Evolutionary conservation across 2,329 filamentous ascomycete species (phyloP).

Genomic region (Penicillium sp.): DNA sequence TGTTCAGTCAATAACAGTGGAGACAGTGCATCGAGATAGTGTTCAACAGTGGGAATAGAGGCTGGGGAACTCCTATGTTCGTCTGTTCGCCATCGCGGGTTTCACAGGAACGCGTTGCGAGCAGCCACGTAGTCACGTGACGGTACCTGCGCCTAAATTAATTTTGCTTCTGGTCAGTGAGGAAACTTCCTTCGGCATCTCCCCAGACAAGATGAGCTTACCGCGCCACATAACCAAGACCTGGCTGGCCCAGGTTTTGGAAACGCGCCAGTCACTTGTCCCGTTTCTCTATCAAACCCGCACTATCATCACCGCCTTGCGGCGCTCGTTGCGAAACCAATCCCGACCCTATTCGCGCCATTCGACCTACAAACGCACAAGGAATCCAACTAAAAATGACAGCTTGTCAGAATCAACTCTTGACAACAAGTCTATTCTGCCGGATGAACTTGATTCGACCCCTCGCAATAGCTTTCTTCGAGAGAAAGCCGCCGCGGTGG

Average conservation of each 20-base stretch:
- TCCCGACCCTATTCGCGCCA: conserved; percentile 19
- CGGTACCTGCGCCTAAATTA: not conserved
- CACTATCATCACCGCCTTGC: conserved; percentile 53
- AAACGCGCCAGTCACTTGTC: conserved; percentile 48
- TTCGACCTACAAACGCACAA: conserved; percentile 21
- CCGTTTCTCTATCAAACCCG: conserved; percentile 76
- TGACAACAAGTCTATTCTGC: not conserved
- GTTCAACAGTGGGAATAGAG: not conserved
- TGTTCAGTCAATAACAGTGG: not conserved
- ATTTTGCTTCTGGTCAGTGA: not conserved
- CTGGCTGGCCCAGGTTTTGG: conserved; percentile 34
- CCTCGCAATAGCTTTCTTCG: conserved; percentile 21
- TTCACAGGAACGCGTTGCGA: conserved; percentile 21
- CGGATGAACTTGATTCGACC: not conserved
- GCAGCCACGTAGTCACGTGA: conserved; percentile 32
- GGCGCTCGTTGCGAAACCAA: conserved; percentile 12
- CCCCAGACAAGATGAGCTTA: conserved; percentile 30
- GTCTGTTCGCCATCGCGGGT: conserved; percentile 3
- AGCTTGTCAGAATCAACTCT: not conserved
- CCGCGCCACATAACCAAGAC: conserved; percentile 34
- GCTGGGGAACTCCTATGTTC: not conserved
- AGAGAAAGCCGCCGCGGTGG: conserved; percentile 7
- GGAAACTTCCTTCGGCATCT: not conserved
- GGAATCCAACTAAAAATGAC: conserved; percentile 1
- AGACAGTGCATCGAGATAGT: not conserved